Conservation (phyloP, 768 basidiomycete species). For the Hortiboletus flavorubellus region DNA sequence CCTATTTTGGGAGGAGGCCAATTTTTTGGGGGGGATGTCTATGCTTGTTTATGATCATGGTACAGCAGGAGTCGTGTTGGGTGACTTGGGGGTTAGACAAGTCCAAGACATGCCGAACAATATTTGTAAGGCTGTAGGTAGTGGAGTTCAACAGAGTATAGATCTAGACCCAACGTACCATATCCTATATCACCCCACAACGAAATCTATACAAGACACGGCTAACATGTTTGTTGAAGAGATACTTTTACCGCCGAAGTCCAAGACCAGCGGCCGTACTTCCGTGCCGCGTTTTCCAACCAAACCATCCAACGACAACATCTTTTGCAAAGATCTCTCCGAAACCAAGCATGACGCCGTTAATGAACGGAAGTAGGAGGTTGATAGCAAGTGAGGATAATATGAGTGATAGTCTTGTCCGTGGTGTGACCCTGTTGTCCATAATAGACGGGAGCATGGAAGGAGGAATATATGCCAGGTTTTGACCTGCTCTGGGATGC, state of each 20-base stretch:
- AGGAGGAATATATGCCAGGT: constrained; percentile 26
- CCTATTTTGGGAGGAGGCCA: constrained; percentile 22
- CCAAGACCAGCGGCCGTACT: constrained; percentile 25
- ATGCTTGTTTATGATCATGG: neutral
- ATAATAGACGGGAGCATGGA: constrained; percentile 70
- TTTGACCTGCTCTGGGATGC: constrained; percentile 21
- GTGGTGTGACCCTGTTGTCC: constrained; percentile 60
- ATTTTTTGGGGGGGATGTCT: neutral
- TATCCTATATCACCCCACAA: neutral
- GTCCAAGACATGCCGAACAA: constrained; percentile 54
- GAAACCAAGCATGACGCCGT: constrained; percentile 96
- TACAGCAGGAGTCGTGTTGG: constrained; percentile 55
- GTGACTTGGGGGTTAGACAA: constrained; percentile 58
- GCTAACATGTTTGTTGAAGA: neutral
- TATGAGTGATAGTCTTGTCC: constrained; percentile 65
- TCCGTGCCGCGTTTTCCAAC: constrained; percentile 36
- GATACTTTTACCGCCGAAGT: constrained; percentile 16
- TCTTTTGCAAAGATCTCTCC: constrained; percentile 90
- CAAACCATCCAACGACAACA: constrained; percentile 54
- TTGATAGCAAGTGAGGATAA: constrained; percentile 80
- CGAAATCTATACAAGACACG: neutral
- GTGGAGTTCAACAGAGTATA: neutral
- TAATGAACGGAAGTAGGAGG: constrained; percentile 81
- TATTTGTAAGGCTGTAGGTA: constrained; percentile 37
- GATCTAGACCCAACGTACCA: neutral